Percentiles rank a stretch among this genome's conserved stretches.
Conservation (phyloP, 129 eudicot genomes). For the Centrapalus pauciflorus region DNA sequence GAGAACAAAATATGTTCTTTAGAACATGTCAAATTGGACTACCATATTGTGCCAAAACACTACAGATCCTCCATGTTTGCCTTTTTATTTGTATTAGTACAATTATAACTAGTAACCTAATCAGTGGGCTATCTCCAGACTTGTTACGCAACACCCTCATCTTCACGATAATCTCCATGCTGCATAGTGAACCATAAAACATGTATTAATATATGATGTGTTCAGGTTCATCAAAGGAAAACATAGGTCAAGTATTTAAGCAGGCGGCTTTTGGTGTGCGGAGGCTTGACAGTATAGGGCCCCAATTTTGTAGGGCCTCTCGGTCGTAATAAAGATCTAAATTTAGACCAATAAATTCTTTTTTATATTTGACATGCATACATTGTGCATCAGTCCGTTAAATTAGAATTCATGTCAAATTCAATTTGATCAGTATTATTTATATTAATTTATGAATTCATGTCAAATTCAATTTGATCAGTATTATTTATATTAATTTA, state of each 20-base stretch:
- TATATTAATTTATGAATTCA: too few relatives aligned
- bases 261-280: too few relatives aligned
- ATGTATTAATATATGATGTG: background rate
- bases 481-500: too few relatives aligned
- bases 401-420: too few relatives aligned
- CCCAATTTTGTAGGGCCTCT: too few relatives aligned
- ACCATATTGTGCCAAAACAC: background rate
- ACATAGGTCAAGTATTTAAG: too few relatives aligned
- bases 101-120: slow-evolving; percentile 6
- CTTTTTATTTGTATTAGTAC: slow-evolving; percentile 7
- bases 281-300: background rate
- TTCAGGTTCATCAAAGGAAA: background rate
- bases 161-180: slow-evolving; percentile 25
- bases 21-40: slow-evolving; percentile 5
- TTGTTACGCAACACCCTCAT: slow-evolving; percentile 10
- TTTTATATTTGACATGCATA: background rate
- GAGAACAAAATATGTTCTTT: background rate
- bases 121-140: background rate
- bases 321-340: too few relatives aligned
- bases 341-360: background rate
- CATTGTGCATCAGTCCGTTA: too few relatives aligned
- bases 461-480: too few relatives aligned
- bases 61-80: slow-evolving; percentile 9
- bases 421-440: too few relatives aligned
- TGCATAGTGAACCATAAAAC: slow-evolving; percentile 12